Conservation (phyloP, 495 filamentous ascomycete species). For the Tuber brumale region DNA sequence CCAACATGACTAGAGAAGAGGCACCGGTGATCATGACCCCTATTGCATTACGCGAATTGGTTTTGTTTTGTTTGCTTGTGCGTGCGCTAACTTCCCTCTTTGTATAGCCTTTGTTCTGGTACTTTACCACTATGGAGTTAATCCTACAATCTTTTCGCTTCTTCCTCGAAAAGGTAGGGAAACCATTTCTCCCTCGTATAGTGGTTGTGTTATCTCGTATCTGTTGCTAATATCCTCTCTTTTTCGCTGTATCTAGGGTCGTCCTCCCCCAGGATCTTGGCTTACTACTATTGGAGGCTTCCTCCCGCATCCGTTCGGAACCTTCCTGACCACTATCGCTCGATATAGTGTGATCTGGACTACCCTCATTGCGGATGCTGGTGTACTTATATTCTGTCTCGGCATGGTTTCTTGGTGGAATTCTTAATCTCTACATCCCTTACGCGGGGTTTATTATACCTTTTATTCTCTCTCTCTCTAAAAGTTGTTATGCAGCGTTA, state of each 20-base stretch:
- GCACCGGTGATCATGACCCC: constrained; percentile 30
- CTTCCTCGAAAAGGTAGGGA: constrained; percentile 38
- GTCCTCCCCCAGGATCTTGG: constrained; percentile 40
- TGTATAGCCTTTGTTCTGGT: constrained; percentile 40
- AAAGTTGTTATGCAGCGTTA: background rate
- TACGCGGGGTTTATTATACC: constrained; percentile 14
- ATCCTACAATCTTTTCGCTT: constrained; percentile 38
- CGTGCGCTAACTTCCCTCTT: constrained; percentile 1
- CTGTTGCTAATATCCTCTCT: constrained; percentile 10
- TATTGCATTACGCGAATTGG: background rate
- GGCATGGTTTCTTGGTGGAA: constrained; percentile 49
- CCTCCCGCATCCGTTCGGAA: constrained; percentile 36
- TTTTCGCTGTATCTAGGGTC: constrained; percentile 21
- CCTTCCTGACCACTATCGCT: constrained; percentile 34
- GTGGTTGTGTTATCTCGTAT: background rate
- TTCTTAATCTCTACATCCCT: constrained; percentile 12
- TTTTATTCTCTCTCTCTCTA: background rate
- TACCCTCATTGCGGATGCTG: constrained; percentile 48
- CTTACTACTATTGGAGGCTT: constrained; percentile 37
- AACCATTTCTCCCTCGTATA: background rate
- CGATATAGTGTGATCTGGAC: constrained; percentile 48
- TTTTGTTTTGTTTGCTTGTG: constrained; percentile 4
- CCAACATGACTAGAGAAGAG: constrained; percentile 22
- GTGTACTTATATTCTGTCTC: constrained; percentile 50
- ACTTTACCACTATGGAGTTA: constrained; percentile 41